Conservation (phyloP, 208 protist species). For the Trypanosoma boissoni region DNA sequence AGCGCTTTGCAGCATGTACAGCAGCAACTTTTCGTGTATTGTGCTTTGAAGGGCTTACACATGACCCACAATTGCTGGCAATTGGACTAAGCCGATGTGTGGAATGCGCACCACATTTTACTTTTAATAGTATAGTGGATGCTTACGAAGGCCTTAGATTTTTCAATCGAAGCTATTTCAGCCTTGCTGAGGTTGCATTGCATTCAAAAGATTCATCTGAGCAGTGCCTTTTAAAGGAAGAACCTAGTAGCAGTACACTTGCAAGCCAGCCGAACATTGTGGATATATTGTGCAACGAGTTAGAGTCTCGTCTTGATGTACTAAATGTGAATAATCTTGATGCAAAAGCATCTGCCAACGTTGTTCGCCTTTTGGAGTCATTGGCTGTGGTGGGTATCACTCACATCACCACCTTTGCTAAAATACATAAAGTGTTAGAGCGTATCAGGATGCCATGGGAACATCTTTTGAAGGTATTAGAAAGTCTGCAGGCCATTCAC, state of each 20-base stretch:
- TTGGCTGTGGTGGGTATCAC: conserved; percentile 20
- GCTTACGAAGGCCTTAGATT: conserved; percentile 50
- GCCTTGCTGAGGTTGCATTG: conserved; percentile 56
- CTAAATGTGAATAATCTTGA: conserved; percentile 10
- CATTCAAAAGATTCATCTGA: conserved; percentile 19
- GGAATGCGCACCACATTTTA: conserved; percentile 45
- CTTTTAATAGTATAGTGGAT: conserved; percentile 36
- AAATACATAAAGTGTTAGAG: conserved; percentile 7
- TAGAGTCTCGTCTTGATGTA: conserved; percentile 45
- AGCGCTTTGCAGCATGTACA: conserved; percentile 40
- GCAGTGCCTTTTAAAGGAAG: background rate
- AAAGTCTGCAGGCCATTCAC: conserved; percentile 22
- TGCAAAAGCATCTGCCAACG: conserved; percentile 16
- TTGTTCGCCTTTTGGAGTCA: conserved; percentile 20
- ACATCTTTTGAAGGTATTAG: conserved; percentile 7
- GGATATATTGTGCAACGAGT: conserved; percentile 62
- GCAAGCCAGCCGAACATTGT: conserved; percentile 76
- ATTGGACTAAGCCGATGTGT: conserved; percentile 67
- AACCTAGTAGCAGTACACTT: conserved; percentile 24
- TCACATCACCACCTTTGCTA: conserved; percentile 11
- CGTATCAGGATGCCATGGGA: conserved; percentile 8
- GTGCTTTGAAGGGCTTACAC: conserved; percentile 42
- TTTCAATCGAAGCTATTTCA: conserved; percentile 60
- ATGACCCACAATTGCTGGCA: conserved; percentile 64
- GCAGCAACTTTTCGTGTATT: conserved; percentile 49